Base-by-base conservation (phyloP, 1,284 basidiomycete species). In the Tilletiopsis washingtonensis region DNA sequence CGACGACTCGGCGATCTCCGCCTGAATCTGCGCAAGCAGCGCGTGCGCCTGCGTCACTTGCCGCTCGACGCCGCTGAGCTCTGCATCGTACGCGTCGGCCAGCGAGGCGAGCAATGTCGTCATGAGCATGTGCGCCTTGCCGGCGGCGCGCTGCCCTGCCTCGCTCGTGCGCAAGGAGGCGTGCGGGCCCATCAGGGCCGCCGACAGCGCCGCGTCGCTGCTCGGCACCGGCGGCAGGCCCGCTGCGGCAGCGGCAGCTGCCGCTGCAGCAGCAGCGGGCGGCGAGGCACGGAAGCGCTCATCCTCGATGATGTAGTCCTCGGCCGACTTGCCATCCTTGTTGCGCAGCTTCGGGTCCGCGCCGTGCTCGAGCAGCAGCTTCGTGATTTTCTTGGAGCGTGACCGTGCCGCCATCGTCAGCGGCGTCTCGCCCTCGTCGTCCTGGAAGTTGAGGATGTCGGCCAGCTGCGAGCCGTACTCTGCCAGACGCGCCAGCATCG, bases 371-470 rank as follows among this genome's bases (percentile, higher is more conserved):
- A 99, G 85, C 46, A 99, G 81, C 17, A 96, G 80, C 71, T 93
- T 93, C 61, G 98, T 91, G 15, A 99, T 81, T n/a, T 91, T 84
- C 76, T 97, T 94, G 74, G 88, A 91, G 50, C 94, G 79, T 66
- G 93, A 96, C 32, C 94, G 81, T 4, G 94, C 94, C 21, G 94
- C 93, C 79, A 99, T 84, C 1, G 94, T 98, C 52, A 99, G 76
- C 9, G 94, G 90, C 12, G 94, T 97, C 77, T 99, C 94, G 27
- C 93, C 93, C 63, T 99, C 94, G 71, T 97, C 91, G 73, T 98
- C 94, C 74, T 94, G 94, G 75, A 98, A 98, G 73, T 99, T 99
- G 76, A 99, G 89, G 44, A 99, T 91, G 71, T 99, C 94, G 32
- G 91, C 89, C 15, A 99, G 78, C 75, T 99, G 94, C 64, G 88